Conservation (phyloP, 768 basidiomycete genomes). For the Cubamyces sp. region DNA sequence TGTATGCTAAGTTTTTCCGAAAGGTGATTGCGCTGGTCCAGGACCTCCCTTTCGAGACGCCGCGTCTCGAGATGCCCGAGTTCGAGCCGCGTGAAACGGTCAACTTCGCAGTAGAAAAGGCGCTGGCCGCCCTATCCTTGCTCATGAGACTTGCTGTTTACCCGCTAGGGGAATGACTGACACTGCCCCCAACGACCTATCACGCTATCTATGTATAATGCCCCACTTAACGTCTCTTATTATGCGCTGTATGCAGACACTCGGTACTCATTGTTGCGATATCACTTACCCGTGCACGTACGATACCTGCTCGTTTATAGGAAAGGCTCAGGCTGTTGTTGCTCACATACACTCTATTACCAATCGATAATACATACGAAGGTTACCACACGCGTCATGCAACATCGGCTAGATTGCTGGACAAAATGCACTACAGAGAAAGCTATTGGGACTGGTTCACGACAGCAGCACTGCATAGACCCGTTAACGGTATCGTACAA, state of each 20-base stretch:
- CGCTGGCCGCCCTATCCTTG: conserved; percentile 47
- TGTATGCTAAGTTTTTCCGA: conserved; percentile 15
- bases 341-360: not conserved
- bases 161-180: not conserved
- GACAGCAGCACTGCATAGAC: too few species aligned
- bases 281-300: conserved; percentile 1
- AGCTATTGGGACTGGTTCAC: too few species aligned
- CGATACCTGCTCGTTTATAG: conserved; percentile 6
- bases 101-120: conserved; percentile 33
- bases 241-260: conserved; percentile 4
- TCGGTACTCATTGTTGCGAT: conserved; percentile 11
- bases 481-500: too few species aligned
- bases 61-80: conserved; percentile 13
- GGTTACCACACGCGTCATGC: too few species aligned
- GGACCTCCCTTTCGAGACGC: conserved; percentile 29
- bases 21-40: conserved; percentile 37
- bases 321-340: conserved; percentile 8
- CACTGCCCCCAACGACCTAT: too few species aligned
- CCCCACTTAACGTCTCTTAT: too few species aligned
- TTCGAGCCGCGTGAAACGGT: conserved; percentile 43
- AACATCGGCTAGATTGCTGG: too few species aligned
- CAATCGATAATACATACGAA: too few species aligned
- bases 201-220: too few species aligned
- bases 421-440: not conserved
- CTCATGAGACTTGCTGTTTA: conserved; percentile 42